Conservation (phyloP, 2,329 filamentous ascomycete species). For the Colletotrichum sp. region DNA sequence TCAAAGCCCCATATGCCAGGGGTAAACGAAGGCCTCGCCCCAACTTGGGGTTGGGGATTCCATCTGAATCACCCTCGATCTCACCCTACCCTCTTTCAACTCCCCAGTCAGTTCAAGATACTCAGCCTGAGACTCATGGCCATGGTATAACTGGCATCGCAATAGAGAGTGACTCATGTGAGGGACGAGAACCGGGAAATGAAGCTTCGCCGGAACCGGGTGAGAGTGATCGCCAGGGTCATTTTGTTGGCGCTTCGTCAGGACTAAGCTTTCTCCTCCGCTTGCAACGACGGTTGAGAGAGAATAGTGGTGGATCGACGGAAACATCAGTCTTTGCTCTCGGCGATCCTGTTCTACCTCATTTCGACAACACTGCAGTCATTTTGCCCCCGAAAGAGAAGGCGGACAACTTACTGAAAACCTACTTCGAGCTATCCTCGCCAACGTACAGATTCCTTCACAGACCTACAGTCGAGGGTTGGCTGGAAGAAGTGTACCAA, state of each 20-base stretch:
- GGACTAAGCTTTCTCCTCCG: conserved; percentile 31
- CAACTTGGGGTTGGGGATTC: neutral
- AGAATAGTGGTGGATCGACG: neutral
- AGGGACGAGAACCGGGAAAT: neutral
- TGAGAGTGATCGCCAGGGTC: conserved; percentile 31
- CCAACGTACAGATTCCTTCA: neutral
- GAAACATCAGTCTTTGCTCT: conserved; percentile 5
- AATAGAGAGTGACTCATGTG: neutral
- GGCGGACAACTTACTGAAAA: neutral
- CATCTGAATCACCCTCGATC: neutral
- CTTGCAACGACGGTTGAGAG: conserved; percentile 29
- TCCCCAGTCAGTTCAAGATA: neutral
- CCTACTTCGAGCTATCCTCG: neutral
- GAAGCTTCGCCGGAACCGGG: conserved; percentile 29
- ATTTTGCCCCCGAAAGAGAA: neutral
- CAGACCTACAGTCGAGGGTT: neutral
- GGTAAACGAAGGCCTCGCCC: neutral
- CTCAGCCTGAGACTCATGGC: neutral
- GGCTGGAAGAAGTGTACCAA: neutral
- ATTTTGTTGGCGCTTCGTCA: conserved; percentile 34
- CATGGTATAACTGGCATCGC: neutral
- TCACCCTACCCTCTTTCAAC: neutral
- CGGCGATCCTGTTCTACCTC: neutral
- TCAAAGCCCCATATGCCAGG: neutral
- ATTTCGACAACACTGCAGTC: neutral